Evolutionary conservation across 208 protist genomes (phyloP).

Genomic region (Acanthamoeba healyi): DNA sequence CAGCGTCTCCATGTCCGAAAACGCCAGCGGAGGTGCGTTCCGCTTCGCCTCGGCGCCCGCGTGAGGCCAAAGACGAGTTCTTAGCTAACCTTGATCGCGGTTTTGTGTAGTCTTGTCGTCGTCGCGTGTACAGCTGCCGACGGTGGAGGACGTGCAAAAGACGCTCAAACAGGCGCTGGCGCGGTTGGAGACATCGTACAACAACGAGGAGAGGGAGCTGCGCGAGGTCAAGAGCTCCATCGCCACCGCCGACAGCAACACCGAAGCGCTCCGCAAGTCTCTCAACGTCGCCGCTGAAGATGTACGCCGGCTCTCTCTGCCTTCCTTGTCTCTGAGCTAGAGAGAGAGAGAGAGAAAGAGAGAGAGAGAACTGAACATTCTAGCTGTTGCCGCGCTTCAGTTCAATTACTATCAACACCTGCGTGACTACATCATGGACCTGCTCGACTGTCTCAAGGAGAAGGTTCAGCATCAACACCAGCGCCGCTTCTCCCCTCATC

Average conservation of each 20-base stretch:
- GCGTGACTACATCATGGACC: constrained; percentile 40
- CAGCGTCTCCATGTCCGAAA: constrained; percentile 10
- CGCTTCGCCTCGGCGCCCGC: neutral
- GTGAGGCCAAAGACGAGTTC: neutral
- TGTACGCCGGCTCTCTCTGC: neutral
- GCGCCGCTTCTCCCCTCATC: neutral
- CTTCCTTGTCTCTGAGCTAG: too few relatives aligned
- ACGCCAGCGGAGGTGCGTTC: constrained; percentile 71
- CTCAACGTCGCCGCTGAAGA: constrained; percentile 25
- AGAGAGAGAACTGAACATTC: too few relatives aligned
- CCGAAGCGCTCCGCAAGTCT: neutral
- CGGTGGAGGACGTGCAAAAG: constrained; percentile 58
- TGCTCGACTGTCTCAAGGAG: constrained; percentile 71
- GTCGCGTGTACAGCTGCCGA: constrained; percentile 7
- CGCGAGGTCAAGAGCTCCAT: constrained; percentile 32
- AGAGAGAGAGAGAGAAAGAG: too few relatives aligned
- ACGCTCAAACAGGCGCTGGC: constrained; percentile 64
- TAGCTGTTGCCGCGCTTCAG: neutral
- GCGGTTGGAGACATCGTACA: neutral
- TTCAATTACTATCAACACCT: constrained; percentile 53
- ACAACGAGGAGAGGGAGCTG: constrained; percentile 63
- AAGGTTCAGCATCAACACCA: too few relatives aligned
- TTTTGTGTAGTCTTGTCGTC: constrained; percentile 28
- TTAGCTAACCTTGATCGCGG: neutral
- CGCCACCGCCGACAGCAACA: neutral